Evolutionary conservation across 352 stramenopile genomes (phyloP).

Genomic region (Pythium sukuiense): DNA sequence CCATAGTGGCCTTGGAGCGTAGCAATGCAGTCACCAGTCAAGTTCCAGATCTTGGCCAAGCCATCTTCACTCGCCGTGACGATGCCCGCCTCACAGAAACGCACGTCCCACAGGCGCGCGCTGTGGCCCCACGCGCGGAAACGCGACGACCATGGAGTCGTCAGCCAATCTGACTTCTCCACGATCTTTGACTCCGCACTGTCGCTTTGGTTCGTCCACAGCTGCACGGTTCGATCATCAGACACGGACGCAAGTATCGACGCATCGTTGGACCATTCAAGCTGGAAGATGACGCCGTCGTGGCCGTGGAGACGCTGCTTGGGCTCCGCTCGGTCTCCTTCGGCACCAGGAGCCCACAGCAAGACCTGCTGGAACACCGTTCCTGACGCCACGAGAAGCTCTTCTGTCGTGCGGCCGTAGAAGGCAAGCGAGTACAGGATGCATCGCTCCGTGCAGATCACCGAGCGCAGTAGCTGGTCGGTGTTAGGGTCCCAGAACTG

Average conservation of each 20-base stretch:
- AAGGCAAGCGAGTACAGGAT: constrained; percentile 85
- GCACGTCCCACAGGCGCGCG: constrained; percentile 85
- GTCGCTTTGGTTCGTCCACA: constrained; percentile 56
- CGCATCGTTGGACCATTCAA: constrained; percentile 73
- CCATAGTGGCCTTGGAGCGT: constrained; percentile 76
- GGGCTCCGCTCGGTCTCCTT: constrained; percentile 13
- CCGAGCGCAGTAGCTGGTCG: constrained; percentile 45
- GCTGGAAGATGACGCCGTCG: constrained; percentile 85
- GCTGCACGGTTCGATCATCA: constrained; percentile 81
- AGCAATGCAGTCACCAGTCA: constrained; percentile 58
- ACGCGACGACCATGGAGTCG: constrained; percentile 37
- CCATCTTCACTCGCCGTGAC: constrained; percentile 80
- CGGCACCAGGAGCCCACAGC: constrained; percentile 60
- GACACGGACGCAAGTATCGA: constrained; percentile 77
- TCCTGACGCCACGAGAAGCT: constrained; percentile 74
- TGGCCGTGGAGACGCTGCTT: constrained; percentile 77
- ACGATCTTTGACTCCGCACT: constrained; percentile 19
- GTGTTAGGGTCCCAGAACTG: constrained; percentile 64
- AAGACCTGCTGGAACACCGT: constrained; percentile 89
- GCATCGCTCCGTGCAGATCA: constrained; percentile 77
- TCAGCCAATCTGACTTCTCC: constrained; percentile 6
- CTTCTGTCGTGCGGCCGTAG: constrained; percentile 53
- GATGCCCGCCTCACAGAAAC: constrained; percentile 52
- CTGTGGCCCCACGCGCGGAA: constrained; percentile 83
- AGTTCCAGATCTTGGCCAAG: constrained; percentile 72